Conservation (phyloP, 768 basidiomycete genomes). For the Podaxis pistillaris region DNA sequence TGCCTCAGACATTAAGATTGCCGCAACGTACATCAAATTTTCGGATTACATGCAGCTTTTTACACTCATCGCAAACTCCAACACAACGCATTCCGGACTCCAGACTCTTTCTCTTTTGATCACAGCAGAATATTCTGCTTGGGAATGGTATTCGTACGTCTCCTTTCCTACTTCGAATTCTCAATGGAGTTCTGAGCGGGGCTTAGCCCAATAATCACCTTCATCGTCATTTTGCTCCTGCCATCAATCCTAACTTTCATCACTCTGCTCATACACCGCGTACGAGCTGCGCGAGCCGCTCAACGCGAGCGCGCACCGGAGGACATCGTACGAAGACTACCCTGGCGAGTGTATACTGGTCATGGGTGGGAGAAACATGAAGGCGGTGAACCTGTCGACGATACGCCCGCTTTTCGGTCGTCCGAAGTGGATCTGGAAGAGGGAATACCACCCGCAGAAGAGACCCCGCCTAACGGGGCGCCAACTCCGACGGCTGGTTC, state of each 20-base stretch:
- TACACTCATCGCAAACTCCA: slow-evolving; percentile 68
- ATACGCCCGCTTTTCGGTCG: slow-evolving; percentile 23
- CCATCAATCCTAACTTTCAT: slow-evolving; percentile 88
- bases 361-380: slow-evolving; percentile 79
- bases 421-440: slow-evolving; percentile 39
- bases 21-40: slow-evolving; percentile 86
- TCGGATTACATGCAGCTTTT: slow-evolving; percentile 74
- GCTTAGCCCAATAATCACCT: slow-evolving; percentile 77
- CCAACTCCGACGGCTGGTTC: slow-evolving; percentile 14
- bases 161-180: slow-evolving; percentile 7
- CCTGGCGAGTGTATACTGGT: slow-evolving; percentile 83
- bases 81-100: slow-evolving; percentile 76
- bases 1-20: slow-evolving; percentile 78
- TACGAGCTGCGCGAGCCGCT: slow-evolving; percentile 80
- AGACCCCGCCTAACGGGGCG: slow-evolving; percentile 21
- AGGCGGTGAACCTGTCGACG: slow-evolving; percentile 32
- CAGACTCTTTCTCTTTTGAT: slow-evolving; percentile 75
- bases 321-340: slow-evolving; percentile 72
- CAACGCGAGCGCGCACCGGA: slow-evolving; percentile 84
- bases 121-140: slow-evolving; percentile 76
- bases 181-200: slow-evolving; percentile 15
- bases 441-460: slow-evolving; percentile 23
- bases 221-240: slow-evolving; percentile 83
- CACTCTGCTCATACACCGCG: slow-evolving; percentile 85
- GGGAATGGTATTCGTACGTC: slow-evolving; percentile 92